Percentiles rank a stretch among this genome's conserved stretches.
These are phyloP conservation scores for Cercospora sojina DNA, from an alignment of 2,329 filamentous ascomycete species.

Conservation along the genomic window DNA sequence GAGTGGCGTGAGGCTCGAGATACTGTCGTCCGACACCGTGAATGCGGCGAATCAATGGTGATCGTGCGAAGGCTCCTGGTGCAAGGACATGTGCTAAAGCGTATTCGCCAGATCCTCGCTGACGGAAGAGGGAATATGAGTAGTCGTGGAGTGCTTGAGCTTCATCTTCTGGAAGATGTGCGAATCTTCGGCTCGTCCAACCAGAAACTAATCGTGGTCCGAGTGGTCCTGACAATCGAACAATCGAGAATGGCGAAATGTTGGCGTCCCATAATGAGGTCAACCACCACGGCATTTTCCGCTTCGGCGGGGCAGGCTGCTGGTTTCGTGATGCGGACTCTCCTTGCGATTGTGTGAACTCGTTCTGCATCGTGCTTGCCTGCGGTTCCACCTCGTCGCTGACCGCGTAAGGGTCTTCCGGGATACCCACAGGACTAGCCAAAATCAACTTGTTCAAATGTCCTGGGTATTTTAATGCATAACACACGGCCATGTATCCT, in stretches of 20 bases:
- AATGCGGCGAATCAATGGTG: conserved; percentile 82
- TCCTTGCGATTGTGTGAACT: conserved; percentile 64
- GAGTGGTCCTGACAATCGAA: conserved; percentile 83
- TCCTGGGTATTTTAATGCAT: conserved; percentile 94
- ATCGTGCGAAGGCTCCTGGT: conserved; percentile 86
- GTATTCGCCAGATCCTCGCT: conserved; percentile 90
- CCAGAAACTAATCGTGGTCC: conserved; percentile 90
- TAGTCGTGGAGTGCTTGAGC: conserved; percentile 86
- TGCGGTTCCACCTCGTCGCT: conserved; percentile 73
- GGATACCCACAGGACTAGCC: conserved; percentile 89
- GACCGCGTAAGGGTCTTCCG: conserved; percentile 88
- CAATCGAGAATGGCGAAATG: conserved; percentile 87
- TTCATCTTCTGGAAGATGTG: conserved; percentile 77
- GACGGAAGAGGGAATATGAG: conserved; percentile 89
- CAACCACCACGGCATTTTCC: conserved; percentile 78
- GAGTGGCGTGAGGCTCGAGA: conserved; percentile 37
- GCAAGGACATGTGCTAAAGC: conserved; percentile 89
- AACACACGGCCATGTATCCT: conserved; percentile 91
- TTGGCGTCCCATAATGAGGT: conserved; percentile 96
- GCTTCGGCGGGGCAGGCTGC: conserved; percentile 51
- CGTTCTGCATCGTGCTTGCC: conserved; percentile 70
- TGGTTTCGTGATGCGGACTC: conserved; percentile 35
- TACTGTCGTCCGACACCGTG: conserved; percentile 78
- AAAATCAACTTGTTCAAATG: conserved; percentile 94
- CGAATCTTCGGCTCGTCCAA: conserved; percentile 92